Conservation (phyloP, 116 monocot genomes). For the Zostera marina region DNA sequence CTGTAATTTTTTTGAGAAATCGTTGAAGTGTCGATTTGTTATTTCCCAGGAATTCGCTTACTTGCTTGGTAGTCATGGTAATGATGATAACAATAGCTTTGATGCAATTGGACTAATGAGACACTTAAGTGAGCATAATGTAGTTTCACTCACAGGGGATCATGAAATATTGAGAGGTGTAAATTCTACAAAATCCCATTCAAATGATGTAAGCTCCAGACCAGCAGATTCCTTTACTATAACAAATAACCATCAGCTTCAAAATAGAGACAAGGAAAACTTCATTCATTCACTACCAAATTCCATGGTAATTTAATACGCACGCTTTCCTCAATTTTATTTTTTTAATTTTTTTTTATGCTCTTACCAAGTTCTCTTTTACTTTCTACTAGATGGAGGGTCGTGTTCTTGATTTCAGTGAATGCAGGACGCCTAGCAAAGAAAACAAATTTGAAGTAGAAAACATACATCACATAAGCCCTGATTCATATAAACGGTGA, state of each 20-base stretch:
- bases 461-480: too few relatives aligned
- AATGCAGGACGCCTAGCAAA: slow-evolving; percentile 19
- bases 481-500: too few relatives aligned
- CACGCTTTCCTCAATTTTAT: not conserved
- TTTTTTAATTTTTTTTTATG: too few relatives aligned
- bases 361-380: too few relatives aligned
- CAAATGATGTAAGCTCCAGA: not conserved
- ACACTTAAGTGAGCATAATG: slow-evolving; percentile 50
- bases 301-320: slow-evolving; percentile 5
- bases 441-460: not conserved
- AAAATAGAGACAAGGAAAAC: slow-evolving; percentile 7
- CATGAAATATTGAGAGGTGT: slow-evolving; percentile 40
- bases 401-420: slow-evolving; percentile 42
- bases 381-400: slow-evolving; percentile 18
- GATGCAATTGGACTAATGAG: slow-evolving; percentile 69
- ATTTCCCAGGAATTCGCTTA: slow-evolving; percentile 38
- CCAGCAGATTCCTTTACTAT: not conserved
- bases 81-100: slow-evolving; percentile 25
- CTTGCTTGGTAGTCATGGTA: slow-evolving; percentile 52
- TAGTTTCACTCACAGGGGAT: slow-evolving; percentile 46
- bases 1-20: too few relatives aligned
- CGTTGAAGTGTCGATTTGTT: not conserved
- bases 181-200: not conserved
- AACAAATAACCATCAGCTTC: not conserved
- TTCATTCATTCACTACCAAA: slow-evolving; percentile 7